Percentiles rank a stretch among this genome's conserved stretches.
phyloP scores from a whole-genome alignment of 1,284 basidiomycete genomes.

The Sanghuangporus weigelae region DNA sequence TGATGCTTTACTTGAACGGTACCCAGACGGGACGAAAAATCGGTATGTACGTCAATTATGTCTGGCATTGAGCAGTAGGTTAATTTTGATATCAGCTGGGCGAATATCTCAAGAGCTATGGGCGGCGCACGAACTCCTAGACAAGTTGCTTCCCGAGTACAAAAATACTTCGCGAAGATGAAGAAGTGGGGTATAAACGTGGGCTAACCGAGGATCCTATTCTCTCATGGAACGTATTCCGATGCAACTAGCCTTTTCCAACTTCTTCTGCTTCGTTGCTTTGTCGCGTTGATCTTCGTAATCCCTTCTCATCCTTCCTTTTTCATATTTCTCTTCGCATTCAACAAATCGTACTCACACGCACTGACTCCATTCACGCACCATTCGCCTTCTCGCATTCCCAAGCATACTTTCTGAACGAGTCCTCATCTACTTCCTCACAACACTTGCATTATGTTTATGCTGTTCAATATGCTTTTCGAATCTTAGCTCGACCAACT shows the following conservation, averaged over 20 bases:
- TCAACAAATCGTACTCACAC: too few species aligned
- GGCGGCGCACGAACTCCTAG: conserved; percentile 65
- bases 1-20: conserved; percentile 64
- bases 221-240: neutral
- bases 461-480: neutral
- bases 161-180: conserved; percentile 80
- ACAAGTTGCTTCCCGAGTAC: conserved; percentile 80
- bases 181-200: conserved; percentile 57
- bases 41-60: conserved; percentile 37
- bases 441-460: neutral
- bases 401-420: neutral
- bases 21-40: conserved; percentile 71
- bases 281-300: neutral
- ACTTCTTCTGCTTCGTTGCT: neutral
- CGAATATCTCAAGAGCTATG: conserved; percentile 77
- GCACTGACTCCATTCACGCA: neutral
- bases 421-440: neutral
- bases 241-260: neutral
- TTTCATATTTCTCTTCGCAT: too few species aligned
- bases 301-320: too few species aligned
- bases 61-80: neutral
- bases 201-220: neutral
- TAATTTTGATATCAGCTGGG: conserved; percentile 44
- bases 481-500: neutral
- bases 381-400: neutral